Percentiles rank a stretch among this genome's conserved stretches.
These are phyloP conservation scores for Terana coerulea DNA, from an alignment of 768 basidiomycete genomes.

Conservation along the genomic window DNA sequence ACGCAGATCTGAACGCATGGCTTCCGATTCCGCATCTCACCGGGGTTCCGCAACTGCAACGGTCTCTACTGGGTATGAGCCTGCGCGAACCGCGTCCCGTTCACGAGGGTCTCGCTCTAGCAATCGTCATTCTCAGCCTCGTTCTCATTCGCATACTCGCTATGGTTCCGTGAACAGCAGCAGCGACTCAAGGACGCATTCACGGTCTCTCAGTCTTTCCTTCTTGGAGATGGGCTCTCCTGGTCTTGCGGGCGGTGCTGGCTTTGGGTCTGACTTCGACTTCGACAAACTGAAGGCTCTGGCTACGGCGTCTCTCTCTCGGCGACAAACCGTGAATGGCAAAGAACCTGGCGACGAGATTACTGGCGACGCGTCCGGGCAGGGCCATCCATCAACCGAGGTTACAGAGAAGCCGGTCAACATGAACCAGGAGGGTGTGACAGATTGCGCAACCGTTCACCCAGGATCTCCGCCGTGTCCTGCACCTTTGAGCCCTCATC, in stretches of 20 bases:
- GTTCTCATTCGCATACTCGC: not conserved
- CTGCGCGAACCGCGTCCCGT: too few species aligned
- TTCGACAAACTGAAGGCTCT: not conserved
- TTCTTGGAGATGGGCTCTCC: slow-evolving; percentile 17
- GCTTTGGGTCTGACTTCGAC: not conserved
- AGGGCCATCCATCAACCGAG: not conserved
- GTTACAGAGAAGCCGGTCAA: not conserved
- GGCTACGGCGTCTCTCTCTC: not conserved
- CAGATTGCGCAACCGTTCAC: slow-evolving; percentile 17
- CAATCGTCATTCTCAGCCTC: not conserved
- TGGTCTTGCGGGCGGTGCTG: not conserved
- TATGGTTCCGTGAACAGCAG: not conserved
- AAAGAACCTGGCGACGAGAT: not conserved
- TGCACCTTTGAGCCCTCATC: not conserved
- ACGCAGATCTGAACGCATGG: not conserved
- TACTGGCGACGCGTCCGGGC: not conserved
- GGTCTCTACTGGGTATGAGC: not conserved
- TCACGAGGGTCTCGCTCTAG: not conserved
- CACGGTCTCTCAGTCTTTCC: slow-evolving; percentile 17
- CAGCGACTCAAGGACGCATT: slow-evolving; percentile 14
- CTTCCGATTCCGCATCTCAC: not conserved
- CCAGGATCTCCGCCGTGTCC: slow-evolving; percentile 18
- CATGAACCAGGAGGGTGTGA: slow-evolving; percentile 8
- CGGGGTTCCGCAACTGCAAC: not conserved
- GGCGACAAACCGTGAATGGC: not conserved